Conservation (phyloP, 768 basidiomycete species). For the Boletus fagicola region DNA sequence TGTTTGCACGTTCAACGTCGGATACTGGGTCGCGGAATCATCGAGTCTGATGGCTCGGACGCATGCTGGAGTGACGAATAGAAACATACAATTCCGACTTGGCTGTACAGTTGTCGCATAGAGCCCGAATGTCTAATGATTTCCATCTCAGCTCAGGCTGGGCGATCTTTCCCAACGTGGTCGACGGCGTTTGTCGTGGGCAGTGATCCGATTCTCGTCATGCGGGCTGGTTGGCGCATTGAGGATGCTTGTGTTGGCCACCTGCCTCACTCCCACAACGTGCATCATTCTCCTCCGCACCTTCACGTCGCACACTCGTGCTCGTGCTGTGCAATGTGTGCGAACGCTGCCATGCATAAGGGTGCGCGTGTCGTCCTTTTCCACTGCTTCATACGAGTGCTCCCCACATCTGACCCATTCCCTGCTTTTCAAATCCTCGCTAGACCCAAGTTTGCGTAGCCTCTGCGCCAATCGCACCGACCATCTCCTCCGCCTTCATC, state of each 20-base stretch:
- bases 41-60: conserved; percentile 28
- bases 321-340: conserved; percentile 24
- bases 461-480: conserved; percentile 12
- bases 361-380: conserved; percentile 24
- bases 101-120: background rate
- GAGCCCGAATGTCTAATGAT: background rate
- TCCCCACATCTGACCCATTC: conserved; percentile 9
- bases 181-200: background rate
- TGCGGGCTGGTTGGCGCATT: conserved; percentile 7
- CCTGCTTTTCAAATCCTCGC: conserved; percentile 4
- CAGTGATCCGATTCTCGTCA: background rate
- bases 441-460: conserved; percentile 6
- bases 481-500: conserved; percentile 6
- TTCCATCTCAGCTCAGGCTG: background rate
- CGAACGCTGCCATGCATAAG: conserved; percentile 27
- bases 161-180: background rate
- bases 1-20: background rate
- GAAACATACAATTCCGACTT: background rate
- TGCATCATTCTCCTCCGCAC: conserved; percentile 20
- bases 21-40: background rate
- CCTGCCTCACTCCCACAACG: conserved; percentile 27
- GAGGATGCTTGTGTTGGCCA: conserved; percentile 5
- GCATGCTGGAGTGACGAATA: conserved; percentile 8
- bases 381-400: conserved; percentile 14
- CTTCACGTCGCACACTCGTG: conserved; percentile 35